A percentile compares a stretch with the other conserved stretches of the same genome.
phyloP scores from a whole-genome alignment of 352 stramenopile species.

The Phytophthora kernoviae region DNA sequence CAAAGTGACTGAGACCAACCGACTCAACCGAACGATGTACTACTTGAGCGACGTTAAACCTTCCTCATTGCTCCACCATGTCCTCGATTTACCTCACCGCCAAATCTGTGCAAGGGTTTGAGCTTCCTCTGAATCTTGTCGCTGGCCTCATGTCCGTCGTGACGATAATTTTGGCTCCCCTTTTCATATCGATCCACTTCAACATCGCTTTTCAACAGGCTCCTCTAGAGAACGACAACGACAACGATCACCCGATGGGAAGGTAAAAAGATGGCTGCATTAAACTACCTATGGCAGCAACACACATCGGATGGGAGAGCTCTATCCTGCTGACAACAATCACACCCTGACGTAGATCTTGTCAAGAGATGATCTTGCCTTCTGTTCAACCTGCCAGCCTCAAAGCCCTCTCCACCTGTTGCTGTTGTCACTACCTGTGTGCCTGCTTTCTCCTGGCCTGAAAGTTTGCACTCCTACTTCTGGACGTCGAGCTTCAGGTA shows the following conservation, averaged over 20 bases:
- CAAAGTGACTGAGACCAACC: constrained; percentile 9
- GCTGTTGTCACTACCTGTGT: constrained; percentile 9
- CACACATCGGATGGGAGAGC: constrained; percentile 11
- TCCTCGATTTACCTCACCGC: not conserved
- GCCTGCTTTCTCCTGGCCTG: not conserved
- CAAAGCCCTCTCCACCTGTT: not conserved
- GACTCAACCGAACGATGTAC: no score
- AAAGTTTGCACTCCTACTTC: constrained; percentile 13
- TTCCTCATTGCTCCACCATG: not conserved
- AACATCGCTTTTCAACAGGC: not conserved
- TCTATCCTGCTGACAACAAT: constrained; percentile 18
- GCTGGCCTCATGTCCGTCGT: not conserved
- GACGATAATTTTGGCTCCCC: constrained; percentile 33
- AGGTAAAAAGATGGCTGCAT: constrained; percentile 33
- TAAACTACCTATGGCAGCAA: constrained; percentile 40
- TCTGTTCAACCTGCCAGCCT: not conserved
- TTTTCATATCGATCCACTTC: constrained; percentile 28
- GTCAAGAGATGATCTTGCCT: not conserved
- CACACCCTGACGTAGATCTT: no score
- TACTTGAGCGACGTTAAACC: not conserved
- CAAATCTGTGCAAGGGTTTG: not conserved
- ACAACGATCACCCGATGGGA: not conserved
- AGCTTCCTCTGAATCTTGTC: constrained; percentile 24
- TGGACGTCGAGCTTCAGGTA: constrained; percentile 89
- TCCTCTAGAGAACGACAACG: constrained; percentile 10